Percentiles rank a stretch among this genome's conserved stretches.
Evolutionary conservation across 768 basidiomycete genomes (phyloP).

Genomic region (Vararia minispora): DNA sequence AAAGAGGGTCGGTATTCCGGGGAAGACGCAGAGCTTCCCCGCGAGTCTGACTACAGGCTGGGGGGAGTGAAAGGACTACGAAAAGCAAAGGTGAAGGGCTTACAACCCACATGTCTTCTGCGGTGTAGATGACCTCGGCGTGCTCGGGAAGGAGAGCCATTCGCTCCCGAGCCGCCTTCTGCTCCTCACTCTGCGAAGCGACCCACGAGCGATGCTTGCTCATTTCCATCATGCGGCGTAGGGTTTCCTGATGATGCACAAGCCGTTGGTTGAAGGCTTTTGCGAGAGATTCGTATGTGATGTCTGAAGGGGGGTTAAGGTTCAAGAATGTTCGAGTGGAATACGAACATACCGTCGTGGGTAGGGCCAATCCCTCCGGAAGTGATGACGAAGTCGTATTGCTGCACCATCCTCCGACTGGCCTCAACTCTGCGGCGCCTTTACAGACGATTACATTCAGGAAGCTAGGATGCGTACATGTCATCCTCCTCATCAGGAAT

Average conservation of each 20-base stretch:
- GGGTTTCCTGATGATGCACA: conserved; percentile 66
- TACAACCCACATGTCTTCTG: conserved; percentile 79
- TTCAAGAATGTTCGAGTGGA: neutral
- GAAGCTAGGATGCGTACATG: conserved; percentile 46
- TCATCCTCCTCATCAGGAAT: conserved; percentile 85
- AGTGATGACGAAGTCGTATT: conserved; percentile 86
- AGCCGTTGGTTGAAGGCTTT: conserved; percentile 71
- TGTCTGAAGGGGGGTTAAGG: conserved; percentile 36
- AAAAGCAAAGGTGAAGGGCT: conserved; percentile 18
- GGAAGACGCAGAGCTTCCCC: conserved; percentile 84
- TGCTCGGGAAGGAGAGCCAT: conserved; percentile 86
- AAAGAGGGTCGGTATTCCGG: conserved; percentile 82
- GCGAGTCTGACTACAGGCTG: conserved; percentile 81
- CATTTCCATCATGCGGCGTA: conserved; percentile 58
- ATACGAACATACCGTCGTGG: conserved; percentile 57
- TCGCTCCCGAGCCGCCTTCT: conserved; percentile 62
- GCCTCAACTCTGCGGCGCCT: conserved; percentile 58
- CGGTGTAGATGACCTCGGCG: conserved; percentile 73
- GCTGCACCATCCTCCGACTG: conserved; percentile 64
- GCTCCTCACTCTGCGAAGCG: conserved; percentile 57
- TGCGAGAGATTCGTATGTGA: conserved; percentile 82
- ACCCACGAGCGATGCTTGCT: conserved; percentile 46
- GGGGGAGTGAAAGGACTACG: neutral
- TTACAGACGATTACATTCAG: neutral
- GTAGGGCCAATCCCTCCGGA: conserved; percentile 89